Percentiles rank a stretch among this genome's conserved stretches.
Evolutionary conservation across 2,329 filamentous ascomycete genomes (phyloP).

Genomic region (Talaromyces piceae): DNA sequence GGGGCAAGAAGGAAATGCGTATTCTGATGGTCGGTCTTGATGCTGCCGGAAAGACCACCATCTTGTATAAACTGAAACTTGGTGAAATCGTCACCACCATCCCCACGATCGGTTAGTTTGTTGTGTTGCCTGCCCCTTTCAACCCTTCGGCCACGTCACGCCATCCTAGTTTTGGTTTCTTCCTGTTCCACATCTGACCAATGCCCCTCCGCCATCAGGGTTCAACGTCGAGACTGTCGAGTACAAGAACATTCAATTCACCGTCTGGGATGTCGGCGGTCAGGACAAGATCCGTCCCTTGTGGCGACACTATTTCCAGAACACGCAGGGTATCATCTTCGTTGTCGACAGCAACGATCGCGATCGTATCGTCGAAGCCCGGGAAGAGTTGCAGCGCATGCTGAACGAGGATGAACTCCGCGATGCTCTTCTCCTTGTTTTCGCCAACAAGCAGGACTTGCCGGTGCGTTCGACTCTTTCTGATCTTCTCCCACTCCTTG

Average conservation of each 20-base stretch:
- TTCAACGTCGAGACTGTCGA: slow-evolving; percentile 99
- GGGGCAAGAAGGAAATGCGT: slow-evolving; percentile 99
- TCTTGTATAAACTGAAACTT: slow-evolving; percentile 99
- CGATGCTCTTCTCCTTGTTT: slow-evolving; percentile 92
- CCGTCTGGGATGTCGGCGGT: slow-evolving; percentile 99
- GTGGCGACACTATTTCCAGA: slow-evolving; percentile 99
- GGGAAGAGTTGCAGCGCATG: slow-evolving; percentile 95
- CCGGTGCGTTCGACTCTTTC: slow-evolving; percentile 56
- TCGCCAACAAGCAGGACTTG: slow-evolving; percentile 99
- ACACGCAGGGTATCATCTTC: slow-evolving; percentile 99
- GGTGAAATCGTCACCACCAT: slow-evolving; percentile 98
- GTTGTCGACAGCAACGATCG: slow-evolving; percentile 99
- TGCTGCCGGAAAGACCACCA: slow-evolving; percentile 99
- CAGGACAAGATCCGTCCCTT: slow-evolving; percentile 99
- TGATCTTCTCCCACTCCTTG: slow-evolving; percentile 2
- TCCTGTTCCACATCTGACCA: too few relatives aligned
- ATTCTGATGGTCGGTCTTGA: slow-evolving; percentile 99
- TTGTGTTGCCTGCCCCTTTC: slow-evolving; percentile 6
- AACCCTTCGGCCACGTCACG: background rate
- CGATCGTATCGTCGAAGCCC: slow-evolving; percentile 93
- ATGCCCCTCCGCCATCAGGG: slow-evolving; percentile 48
- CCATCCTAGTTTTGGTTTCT: background rate
- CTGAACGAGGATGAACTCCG: slow-evolving; percentile 98
- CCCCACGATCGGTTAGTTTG: slow-evolving; percentile 79
- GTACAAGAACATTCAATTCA: slow-evolving; percentile 99